phyloP scores from a whole-genome alignment of 2,329 filamentous ascomycete species.

The Ophiostoma sp. region DNA sequence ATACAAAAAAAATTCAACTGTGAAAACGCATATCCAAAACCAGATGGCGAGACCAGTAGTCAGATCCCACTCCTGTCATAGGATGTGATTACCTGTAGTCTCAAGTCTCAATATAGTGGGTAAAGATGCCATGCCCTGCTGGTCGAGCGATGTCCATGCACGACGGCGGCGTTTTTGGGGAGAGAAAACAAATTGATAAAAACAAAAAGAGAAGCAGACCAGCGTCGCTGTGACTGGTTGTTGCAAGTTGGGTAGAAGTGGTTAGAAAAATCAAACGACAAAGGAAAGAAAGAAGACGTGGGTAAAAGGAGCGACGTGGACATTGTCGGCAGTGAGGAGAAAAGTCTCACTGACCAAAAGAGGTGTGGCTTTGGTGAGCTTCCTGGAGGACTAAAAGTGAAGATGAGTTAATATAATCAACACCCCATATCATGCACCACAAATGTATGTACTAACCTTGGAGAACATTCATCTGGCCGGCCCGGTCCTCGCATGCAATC shows the following conservation, averaged over 20 bases:
- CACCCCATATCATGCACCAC: not conserved
- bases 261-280: not conserved
- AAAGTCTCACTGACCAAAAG: constrained; percentile 36
- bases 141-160: not conserved
- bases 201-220: not conserved
- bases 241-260: not conserved
- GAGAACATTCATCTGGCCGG: constrained; percentile 57
- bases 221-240: constrained; percentile 16
- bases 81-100: not conserved
- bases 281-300: not conserved
- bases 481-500: constrained; percentile 63
- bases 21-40: not conserved
- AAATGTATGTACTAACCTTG: constrained; percentile 46
- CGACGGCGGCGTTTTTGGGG: not conserved
- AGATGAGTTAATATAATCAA: not conserved
- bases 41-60: not conserved
- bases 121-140: not conserved
- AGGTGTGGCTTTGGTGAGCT: constrained; percentile 42
- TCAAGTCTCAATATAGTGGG: no score
- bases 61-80: not conserved
- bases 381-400: constrained; percentile 43
- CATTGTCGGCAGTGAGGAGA: not conserved
- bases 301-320: not conserved
- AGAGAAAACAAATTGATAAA: not conserved
- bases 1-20: not conserved